A percentile compares a stretch with the other conserved stretches of the same genome.
Conservation (phyloP, 2,329 filamentous ascomycete species). For the Zymoseptoria passerinii region DNA sequence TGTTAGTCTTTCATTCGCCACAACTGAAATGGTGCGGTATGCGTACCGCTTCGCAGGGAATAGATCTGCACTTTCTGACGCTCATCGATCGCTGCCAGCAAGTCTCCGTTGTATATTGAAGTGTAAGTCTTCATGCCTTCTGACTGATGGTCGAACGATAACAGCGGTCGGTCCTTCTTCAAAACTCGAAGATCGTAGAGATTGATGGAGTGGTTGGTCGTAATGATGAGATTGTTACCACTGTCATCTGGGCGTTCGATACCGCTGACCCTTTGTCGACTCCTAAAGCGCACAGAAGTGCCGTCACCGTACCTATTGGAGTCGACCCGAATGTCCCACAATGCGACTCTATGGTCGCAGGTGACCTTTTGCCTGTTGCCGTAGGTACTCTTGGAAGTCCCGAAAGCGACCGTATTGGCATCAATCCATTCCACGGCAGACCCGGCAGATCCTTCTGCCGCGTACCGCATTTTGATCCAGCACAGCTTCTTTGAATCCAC, state of each 20-base stretch:
- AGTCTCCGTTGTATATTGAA: conserved; percentile 1
- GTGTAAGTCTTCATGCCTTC: conserved; percentile 1
- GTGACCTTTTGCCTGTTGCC: not conserved
- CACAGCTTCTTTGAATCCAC: not conserved
- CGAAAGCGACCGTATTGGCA: conserved; percentile 7
- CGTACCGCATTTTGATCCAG: not conserved
- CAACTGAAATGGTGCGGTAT: conserved; percentile 9
- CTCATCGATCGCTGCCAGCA: conserved; percentile 18
- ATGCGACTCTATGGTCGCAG: conserved; percentile 5
- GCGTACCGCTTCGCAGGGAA: conserved; percentile 14
- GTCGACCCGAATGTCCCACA: conserved; percentile 13
- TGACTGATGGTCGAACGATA: conserved; percentile 7
- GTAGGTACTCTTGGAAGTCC: not conserved
- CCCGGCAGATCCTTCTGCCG: not conserved
- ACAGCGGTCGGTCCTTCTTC: conserved; percentile 5
- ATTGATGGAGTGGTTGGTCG: conserved; percentile 13
- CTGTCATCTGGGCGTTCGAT: conserved; percentile 2
- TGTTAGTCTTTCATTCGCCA: not conserved
- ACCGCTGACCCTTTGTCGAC: conserved; percentile 5
- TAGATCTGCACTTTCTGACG: conserved; percentile 19
- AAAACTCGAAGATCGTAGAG: conserved; percentile 14
- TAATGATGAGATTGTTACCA: conserved; percentile 10
- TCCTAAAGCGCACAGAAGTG: conserved; percentile 5
- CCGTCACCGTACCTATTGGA: not conserved
- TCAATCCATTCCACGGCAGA: conserved; percentile 7